Evolutionary conservation across 371 early-diverging fungal genomes (phyloP).

Genomic region (Lichtheimia ramosa): DNA sequence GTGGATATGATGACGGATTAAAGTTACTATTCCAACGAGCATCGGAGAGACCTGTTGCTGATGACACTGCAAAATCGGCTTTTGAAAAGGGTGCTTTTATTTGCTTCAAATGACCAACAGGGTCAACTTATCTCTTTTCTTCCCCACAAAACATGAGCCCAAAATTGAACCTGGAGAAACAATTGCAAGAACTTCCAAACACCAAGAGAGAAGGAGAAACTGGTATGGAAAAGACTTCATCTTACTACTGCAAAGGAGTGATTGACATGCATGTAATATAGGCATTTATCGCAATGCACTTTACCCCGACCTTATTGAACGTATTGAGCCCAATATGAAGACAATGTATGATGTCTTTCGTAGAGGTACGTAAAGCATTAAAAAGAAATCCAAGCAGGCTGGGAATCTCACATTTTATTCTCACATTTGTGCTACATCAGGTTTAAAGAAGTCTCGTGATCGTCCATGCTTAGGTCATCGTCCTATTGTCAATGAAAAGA

Average conservation of each 20-base stretch:
- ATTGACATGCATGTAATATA: constrained; percentile 1
- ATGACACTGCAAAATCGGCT: neutral
- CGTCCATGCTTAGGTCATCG: constrained; percentile 56
- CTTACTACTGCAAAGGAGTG: neutral
- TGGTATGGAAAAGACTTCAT: constrained; percentile 23
- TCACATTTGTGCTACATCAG: constrained; percentile 10
- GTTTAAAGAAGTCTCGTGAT: constrained; percentile 23
- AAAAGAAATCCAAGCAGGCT: too few relatives aligned
- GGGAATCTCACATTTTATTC: neutral
- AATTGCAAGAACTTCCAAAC: constrained; percentile 44
- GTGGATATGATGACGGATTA: too few relatives aligned
- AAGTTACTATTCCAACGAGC: too few relatives aligned
- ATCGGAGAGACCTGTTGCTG: neutral
- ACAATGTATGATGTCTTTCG: constrained; percentile 43
- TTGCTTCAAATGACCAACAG: neutral
- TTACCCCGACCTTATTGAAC: constrained; percentile 20
- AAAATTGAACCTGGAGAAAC: constrained; percentile 34
- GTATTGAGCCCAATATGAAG: constrained; percentile 38
- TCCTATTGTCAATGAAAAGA: constrained; percentile 36
- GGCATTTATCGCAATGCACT: constrained; percentile 41
- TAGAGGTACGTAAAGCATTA: constrained; percentile 27
- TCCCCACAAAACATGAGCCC: neutral
- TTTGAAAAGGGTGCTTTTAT: neutral
- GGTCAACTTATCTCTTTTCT: neutral
- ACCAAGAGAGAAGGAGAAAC: constrained; percentile 44